A percentile compares a stretch with the other conserved stretches of the same genome.
These are phyloP conservation scores for Asterionellopsis glacialis DNA, from an alignment of 108 stramenopile species.

Conservation along the genomic window DNA sequence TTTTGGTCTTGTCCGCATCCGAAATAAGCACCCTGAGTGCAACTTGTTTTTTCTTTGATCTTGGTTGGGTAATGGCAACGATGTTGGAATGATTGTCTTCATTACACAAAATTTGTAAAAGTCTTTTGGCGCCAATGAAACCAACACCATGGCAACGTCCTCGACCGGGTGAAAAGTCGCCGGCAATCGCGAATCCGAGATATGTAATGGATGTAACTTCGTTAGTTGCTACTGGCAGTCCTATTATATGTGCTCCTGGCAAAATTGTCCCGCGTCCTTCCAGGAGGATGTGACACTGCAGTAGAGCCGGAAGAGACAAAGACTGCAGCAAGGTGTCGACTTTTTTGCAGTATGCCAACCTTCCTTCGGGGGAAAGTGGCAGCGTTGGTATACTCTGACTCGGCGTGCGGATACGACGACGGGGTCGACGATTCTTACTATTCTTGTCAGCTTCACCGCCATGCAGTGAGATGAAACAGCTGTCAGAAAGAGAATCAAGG, in stretches of 20 bases:
- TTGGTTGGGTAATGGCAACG: too few species aligned
- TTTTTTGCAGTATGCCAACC: constrained; percentile 16
- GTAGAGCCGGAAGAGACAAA: constrained; percentile 67
- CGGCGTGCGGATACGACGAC: constrained; percentile 25
- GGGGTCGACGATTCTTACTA: constrained; percentile 22
- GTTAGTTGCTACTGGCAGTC: not conserved
- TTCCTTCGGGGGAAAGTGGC: constrained; percentile 32
- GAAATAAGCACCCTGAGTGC: too few species aligned
- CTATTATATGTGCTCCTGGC: constrained; percentile 21
- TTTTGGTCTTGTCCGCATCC: too few species aligned
- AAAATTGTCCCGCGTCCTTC: constrained; percentile 47
- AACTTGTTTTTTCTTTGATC: too few species aligned
- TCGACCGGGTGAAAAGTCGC: constrained; percentile 55
- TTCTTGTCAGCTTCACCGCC: not conserved
- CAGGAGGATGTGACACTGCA: constrained; percentile 52
- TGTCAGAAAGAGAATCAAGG: constrained; percentile 37
- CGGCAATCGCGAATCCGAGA: constrained; percentile 49
- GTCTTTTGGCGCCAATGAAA: constrained; percentile 54
- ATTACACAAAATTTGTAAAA: constrained; percentile 18
- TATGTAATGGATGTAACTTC: not conserved
- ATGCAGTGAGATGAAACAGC: constrained; percentile 17
- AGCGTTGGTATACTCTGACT: constrained; percentile 17
- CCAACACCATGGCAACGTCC: constrained; percentile 64
- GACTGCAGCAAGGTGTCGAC: constrained; percentile 38
- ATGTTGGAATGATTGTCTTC: too few species aligned